Conservation (phyloP, 2,329 filamentous ascomycete species). For the Bipolaris bicolor region DNA sequence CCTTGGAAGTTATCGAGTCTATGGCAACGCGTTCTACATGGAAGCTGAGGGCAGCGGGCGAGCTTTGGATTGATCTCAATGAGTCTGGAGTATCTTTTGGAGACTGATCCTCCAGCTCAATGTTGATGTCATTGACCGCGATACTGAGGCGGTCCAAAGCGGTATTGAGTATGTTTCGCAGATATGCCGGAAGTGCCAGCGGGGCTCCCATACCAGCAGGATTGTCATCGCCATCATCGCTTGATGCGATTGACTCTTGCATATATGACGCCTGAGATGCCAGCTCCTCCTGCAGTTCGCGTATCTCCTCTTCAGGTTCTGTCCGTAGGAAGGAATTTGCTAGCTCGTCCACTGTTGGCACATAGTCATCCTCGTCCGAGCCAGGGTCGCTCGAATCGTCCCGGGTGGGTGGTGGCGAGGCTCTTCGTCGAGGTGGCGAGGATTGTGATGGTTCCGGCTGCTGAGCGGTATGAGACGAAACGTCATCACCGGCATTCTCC, state of each 20-base stretch:
- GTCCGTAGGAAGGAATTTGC: conserved; percentile 80
- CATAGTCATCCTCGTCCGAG: conserved; percentile 42
- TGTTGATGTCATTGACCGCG: conserved; percentile 67
- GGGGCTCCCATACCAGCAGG: conserved; percentile 72
- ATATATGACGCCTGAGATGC: conserved; percentile 67
- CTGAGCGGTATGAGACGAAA: conserved; percentile 10
- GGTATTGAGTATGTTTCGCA: conserved; percentile 75
- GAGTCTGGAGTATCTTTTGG: conserved; percentile 58
- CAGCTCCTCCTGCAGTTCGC: conserved; percentile 71
- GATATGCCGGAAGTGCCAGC: conserved; percentile 71
- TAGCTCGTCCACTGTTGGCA: conserved; percentile 74
- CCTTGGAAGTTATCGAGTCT: conserved; percentile 61
- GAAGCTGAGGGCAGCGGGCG: conserved; percentile 68
- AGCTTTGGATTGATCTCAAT: conserved; percentile 54
- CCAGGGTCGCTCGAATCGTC: conserved; percentile 25
- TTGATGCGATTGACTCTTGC: conserved; percentile 64
- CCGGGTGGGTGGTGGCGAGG: conserved; percentile 18
- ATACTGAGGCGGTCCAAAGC: conserved; percentile 75
- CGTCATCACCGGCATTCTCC: conserved; percentile 20
- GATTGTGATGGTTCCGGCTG: conserved; percentile 15
- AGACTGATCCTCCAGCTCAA: conserved; percentile 66
- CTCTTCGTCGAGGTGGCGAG: conserved; percentile 8
- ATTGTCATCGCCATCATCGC: conserved; percentile 67
- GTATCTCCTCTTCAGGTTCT: conserved; percentile 69
- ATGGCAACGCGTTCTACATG: conserved; percentile 69